Evolutionary conservation across 495 filamentous ascomycete genomes (phyloP).

Genomic region (Penicillium argentinense): DNA sequence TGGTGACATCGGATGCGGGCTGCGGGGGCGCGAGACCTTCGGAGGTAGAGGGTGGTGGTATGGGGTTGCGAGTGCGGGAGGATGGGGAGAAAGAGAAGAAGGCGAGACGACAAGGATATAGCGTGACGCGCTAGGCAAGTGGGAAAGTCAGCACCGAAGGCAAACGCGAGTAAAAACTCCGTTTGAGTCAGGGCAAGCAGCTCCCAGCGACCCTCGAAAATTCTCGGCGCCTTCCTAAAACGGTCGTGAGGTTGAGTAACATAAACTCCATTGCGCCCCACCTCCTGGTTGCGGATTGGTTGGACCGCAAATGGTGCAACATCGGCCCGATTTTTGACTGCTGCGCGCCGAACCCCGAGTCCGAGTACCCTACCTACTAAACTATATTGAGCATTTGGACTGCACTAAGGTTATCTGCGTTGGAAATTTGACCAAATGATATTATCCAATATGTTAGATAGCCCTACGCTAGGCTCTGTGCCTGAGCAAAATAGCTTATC

Average conservation of each 20-base stretch:
- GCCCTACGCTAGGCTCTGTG: neutral
- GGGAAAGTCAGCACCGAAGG: neutral
- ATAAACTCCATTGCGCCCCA: neutral
- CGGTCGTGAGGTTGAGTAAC: neutral
- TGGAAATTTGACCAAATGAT: neutral
- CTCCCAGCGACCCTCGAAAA: neutral
- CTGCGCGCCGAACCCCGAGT: neutral
- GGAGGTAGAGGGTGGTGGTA: too few species aligned
- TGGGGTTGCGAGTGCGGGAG: neutral
- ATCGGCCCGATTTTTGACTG: neutral
- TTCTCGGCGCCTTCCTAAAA: constrained; percentile 3
- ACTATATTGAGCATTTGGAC: too few species aligned
- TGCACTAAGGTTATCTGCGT: neutral
- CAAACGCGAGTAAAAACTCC: neutral
- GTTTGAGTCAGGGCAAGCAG: neutral
- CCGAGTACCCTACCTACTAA: too few species aligned
- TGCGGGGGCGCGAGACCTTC: too few species aligned
- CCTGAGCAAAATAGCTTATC: neutral
- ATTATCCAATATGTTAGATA: neutral
- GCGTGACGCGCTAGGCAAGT: neutral
- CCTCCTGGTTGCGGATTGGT: neutral
- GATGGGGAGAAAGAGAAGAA: neutral
- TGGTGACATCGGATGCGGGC: neutral
- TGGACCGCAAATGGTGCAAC: neutral
- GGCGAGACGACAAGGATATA: neutral